A percentile compares a stretch with the other conserved stretches of the same genome.
phyloP scores from a whole-genome alignment of 2,329 filamentous ascomycete species.

The Calonectria naviculata region DNA sequence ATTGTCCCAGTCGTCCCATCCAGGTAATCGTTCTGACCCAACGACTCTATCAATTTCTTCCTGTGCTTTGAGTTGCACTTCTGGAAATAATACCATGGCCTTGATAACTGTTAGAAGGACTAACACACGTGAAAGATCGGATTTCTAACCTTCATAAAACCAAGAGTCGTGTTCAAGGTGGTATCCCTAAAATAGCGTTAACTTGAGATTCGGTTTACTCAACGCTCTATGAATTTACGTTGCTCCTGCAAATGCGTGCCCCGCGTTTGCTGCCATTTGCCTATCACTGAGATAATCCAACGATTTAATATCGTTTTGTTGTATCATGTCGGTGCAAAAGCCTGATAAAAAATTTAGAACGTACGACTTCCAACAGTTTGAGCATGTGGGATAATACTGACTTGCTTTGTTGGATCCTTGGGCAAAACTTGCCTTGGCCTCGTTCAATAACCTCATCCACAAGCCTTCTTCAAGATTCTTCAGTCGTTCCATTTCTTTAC shows the following conservation, averaged over 20 bases:
- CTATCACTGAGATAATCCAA: constrained; percentile 2
- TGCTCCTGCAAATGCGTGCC: constrained; percentile 1
- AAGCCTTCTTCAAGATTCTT: constrained; percentile 9
- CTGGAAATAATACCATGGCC: constrained; percentile 12
- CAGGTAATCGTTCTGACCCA: background rate
- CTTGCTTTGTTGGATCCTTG: constrained; percentile 10
- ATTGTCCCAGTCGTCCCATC: background rate
- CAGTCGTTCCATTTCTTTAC: constrained; percentile 8
- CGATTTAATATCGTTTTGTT: background rate
- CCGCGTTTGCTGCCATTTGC: constrained; percentile 13
- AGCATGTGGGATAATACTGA: background rate
- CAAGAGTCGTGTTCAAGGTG: constrained; percentile 3
- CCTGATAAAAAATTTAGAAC: background rate
- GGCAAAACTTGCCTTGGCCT: background rate
- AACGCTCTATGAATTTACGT: background rate
- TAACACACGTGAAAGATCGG: too few species aligned
- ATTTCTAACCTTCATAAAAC: background rate
- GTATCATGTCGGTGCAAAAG: constrained; percentile 13
- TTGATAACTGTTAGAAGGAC: background rate
- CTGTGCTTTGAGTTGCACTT: constrained; percentile 7
- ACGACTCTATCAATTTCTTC: constrained; percentile 6
- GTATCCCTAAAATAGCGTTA: background rate
- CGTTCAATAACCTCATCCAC: constrained; percentile 5
- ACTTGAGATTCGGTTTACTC: background rate
- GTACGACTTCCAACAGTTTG: background rate